Evolutionary conservation across 805 yeast species (phyloP).

Genomic region (Phaffomyces antillensis): DNA sequence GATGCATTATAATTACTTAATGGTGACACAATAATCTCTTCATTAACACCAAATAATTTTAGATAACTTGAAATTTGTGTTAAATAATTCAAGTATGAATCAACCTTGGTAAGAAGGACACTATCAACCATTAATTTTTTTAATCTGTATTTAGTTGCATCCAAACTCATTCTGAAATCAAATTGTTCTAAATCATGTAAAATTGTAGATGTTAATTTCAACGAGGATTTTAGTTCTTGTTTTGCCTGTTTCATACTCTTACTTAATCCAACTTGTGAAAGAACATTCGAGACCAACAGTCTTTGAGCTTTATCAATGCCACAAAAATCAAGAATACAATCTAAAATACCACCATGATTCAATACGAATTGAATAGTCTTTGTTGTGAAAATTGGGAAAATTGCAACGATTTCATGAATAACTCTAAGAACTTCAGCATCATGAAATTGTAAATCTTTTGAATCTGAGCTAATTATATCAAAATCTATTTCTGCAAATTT

Average conservation of each 20-base stretch:
- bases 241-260: conserved; percentile 54
- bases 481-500: conserved; percentile 80
- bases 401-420: conserved; percentile 60
- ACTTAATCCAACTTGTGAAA: conserved; percentile 74
- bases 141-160: conserved; percentile 53
- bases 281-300: conserved; percentile 55
- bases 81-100: conserved; percentile 56
- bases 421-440: conserved; percentile 90
- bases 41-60: conserved; percentile 50
- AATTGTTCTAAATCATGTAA: conserved; percentile 75
- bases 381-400: conserved; percentile 60
- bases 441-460: conserved; percentile 42
- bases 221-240: conserved; percentile 49
- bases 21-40: conserved; percentile 64
- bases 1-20: conserved; percentile 75
- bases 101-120: conserved; percentile 53
- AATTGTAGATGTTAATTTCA: conserved; percentile 74
- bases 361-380: conserved; percentile 53
- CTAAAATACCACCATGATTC: conserved; percentile 77
- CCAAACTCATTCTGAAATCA: conserved; percentile 68
- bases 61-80: conserved; percentile 47
- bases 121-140: conserved; percentile 70
- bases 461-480: conserved; percentile 55
- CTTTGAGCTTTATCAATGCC: conserved; percentile 71
- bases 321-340: conserved; percentile 73